Percentiles rank a stretch among this genome's conserved stretches.
phyloP scores from a whole-genome alignment of 2,329 filamentous ascomycete genomes.

The Neonectria magnoliae region DNA sequence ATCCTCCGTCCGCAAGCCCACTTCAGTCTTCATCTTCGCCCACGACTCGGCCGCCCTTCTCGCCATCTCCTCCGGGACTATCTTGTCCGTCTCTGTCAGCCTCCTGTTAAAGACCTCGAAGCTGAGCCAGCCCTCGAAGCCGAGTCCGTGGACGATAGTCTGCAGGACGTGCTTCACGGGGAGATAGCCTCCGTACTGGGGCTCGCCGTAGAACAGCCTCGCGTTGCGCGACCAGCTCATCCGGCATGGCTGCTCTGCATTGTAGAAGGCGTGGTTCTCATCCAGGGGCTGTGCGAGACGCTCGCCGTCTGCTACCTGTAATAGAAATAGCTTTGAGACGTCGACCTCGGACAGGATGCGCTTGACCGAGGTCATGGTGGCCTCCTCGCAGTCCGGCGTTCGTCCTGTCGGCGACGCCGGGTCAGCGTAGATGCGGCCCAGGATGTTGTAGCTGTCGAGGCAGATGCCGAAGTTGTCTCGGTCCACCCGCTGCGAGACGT shows the following conservation, averaged over 20 bases:
- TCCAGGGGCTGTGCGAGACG: slow-evolving; percentile 68
- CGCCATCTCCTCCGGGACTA: slow-evolving; percentile 69
- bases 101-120: slow-evolving; percentile 71
- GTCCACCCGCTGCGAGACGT: slow-evolving; percentile 71
- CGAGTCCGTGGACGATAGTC: slow-evolving; percentile 70
- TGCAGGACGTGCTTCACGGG: slow-evolving; percentile 70
- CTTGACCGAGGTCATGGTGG: slow-evolving; percentile 63
- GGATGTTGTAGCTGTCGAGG: slow-evolving; percentile 82
- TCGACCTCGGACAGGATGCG: slow-evolving; percentile 66
- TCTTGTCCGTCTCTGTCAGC: slow-evolving; percentile 62
- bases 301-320: slow-evolving; percentile 82
- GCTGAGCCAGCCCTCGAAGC: slow-evolving; percentile 76
- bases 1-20: slow-evolving; percentile 44
- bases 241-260: slow-evolving; percentile 52
- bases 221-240: slow-evolving; percentile 86
- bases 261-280: slow-evolving; percentile 53
- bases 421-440: slow-evolving; percentile 76
- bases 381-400: slow-evolving; percentile 63
- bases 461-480: slow-evolving; percentile 79
- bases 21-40: slow-evolving; percentile 54
- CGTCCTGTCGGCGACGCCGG: slow-evolving; percentile 64
- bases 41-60: slow-evolving; percentile 64
- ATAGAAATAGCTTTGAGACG: slow-evolving; percentile 74
- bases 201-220: slow-evolving; percentile 66
- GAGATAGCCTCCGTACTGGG: slow-evolving; percentile 71